phyloP scores from a whole-genome alignment of 805 yeast genomes.

The Candida sithepensis region DNA sequence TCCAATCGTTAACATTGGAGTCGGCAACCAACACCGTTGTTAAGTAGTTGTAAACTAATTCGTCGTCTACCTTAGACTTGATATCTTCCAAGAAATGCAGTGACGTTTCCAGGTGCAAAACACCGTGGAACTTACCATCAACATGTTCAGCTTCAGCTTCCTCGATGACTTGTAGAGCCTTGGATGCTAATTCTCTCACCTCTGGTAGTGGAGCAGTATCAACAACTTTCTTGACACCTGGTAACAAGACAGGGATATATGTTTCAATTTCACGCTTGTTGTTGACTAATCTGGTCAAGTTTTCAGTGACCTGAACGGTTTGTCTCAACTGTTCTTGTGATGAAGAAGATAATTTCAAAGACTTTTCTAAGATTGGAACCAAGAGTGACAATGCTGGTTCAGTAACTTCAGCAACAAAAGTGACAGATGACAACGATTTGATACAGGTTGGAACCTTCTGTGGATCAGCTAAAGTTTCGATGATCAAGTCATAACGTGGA shows the following conservation, averaged over 20 bases:
- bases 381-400: constrained; percentile 89
- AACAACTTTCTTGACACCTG: constrained; percentile 88
- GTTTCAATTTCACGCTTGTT: constrained; percentile 87
- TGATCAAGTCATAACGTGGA: constrained; percentile 79
- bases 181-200: constrained; percentile 87
- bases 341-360: constrained; percentile 79
- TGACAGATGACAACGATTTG: constrained; percentile 84
- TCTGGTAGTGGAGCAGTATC: constrained; percentile 93
- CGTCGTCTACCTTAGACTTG: constrained; percentile 32
- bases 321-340: constrained; percentile 96
- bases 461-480: constrained; percentile 88
- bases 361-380: constrained; percentile 89
- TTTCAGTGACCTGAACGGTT: constrained; percentile 93
- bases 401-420: constrained; percentile 97
- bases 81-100: constrained; percentile 36
- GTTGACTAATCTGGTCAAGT: constrained; percentile 91
- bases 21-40: constrained; percentile 52
- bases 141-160: constrained; percentile 71
- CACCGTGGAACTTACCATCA: constrained; percentile 75
- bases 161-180: constrained; percentile 76
- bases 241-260: constrained; percentile 80
- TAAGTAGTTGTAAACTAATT: constrained; percentile 44
- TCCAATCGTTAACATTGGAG: constrained; percentile 74
- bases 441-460: constrained; percentile 84
- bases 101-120: constrained; percentile 57